These are phyloP conservation scores for Sordaria brevicollis DNA, from an alignment of 495 filamentous ascomycete genomes.

Conservation along the genomic window DNA sequence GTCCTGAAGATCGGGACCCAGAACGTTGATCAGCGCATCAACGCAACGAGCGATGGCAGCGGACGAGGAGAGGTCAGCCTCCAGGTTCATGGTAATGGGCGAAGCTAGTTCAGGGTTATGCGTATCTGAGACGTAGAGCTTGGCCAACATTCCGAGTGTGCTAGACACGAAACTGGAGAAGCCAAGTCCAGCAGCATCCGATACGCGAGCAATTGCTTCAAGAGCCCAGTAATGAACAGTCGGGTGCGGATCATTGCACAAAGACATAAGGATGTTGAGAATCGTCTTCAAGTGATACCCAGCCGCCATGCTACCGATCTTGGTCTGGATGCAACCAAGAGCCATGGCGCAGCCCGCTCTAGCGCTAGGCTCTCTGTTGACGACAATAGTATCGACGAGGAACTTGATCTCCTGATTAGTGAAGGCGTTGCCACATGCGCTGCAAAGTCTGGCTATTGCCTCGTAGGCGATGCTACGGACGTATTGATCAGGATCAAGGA, in stretches of 20 bases:
- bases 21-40: conserved; percentile 91
- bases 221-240: conserved; percentile 94
- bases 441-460: conserved; percentile 83
- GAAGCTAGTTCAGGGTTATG: conserved; percentile 78
- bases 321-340: conserved; percentile 84
- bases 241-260: conserved; percentile 93
- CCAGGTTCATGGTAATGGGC: conserved; percentile 75
- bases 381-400: conserved; percentile 87
- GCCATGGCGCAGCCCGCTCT: conserved; percentile 91
- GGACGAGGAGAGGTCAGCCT: conserved; percentile 69
- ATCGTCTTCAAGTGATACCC: conserved; percentile 97
- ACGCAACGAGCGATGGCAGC: conserved; percentile 78
- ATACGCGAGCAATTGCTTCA: conserved; percentile 75
- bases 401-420: conserved; percentile 83
- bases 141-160: conserved; percentile 84
- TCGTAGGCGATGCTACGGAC: conserved; percentile 78
- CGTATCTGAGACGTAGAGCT: conserved; percentile 81
- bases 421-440: conserved; percentile 75
- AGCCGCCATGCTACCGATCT: conserved; percentile 96
- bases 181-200: conserved; percentile 85
- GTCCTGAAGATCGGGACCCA: conserved; percentile 92
- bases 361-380: conserved; percentile 84
- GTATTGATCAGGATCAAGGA: conserved; percentile 73
- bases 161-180: conserved; percentile 85
- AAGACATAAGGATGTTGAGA: conserved; percentile 84